These are phyloP conservation scores for Backusella luteola DNA, from an alignment of 192 early-diverging fungal genomes.

Conservation along the genomic window DNA sequence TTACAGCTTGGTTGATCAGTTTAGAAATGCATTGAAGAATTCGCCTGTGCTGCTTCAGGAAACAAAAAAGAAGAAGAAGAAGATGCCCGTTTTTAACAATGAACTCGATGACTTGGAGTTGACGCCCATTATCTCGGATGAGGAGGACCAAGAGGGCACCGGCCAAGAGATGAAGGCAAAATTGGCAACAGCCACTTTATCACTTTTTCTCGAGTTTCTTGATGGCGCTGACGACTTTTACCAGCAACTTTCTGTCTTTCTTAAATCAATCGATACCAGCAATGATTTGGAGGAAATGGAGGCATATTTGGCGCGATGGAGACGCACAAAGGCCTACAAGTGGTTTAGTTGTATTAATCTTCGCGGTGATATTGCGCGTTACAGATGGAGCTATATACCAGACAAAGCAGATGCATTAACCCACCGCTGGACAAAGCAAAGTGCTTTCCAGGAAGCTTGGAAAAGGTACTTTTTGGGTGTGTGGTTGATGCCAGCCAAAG, in stretches of 20 bases:
- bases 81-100: background rate
- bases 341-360: conserved; percentile 50
- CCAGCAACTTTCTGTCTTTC: conserved; percentile 28
- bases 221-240: conserved; percentile 48
- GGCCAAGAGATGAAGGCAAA: background rate
- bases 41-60: background rate
- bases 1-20: conserved; percentile 51
- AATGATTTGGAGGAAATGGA: background rate
- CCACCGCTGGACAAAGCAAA: conserved; percentile 25
- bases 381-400: conserved; percentile 46
- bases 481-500: conserved; percentile 27
- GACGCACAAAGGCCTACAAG: conserved; percentile 16
- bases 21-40: conserved; percentile 43
- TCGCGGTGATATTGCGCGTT: conserved; percentile 52
- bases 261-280: conserved; percentile 32
- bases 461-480: conserved; percentile 35
- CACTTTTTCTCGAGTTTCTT: conserved; percentile 45
- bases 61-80: background rate
- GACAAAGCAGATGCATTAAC: background rate
- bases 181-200: conserved; percentile 19
- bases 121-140: conserved; percentile 20
- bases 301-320: background rate
- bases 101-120: conserved; percentile 13
- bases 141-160: background rate
- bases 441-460: conserved; percentile 31